These are phyloP conservation scores for Rhodotorula sp. DNA, from an alignment of 1,284 basidiomycete genomes.

Conservation along the genomic window DNA sequence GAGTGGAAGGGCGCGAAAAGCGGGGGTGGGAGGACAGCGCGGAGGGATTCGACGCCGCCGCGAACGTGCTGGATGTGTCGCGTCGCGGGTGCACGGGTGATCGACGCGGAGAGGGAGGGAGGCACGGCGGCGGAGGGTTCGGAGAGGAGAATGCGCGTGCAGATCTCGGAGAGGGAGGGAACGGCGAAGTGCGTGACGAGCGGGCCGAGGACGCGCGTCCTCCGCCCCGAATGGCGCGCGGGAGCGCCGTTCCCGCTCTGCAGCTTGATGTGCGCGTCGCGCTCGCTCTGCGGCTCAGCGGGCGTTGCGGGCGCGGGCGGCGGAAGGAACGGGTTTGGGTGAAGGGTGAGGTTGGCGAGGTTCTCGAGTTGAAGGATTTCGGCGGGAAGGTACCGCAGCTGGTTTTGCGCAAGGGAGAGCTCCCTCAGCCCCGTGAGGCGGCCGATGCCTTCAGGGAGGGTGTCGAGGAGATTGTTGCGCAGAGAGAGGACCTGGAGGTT, in stretches of 20 bases:
- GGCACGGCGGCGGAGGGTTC: background rate
- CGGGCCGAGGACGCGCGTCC: slow-evolving; percentile 26
- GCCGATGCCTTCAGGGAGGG: slow-evolving; percentile 39
- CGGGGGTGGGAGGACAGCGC: slow-evolving; percentile 9
- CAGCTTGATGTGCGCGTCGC: too few species aligned
- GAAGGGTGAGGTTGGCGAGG: slow-evolving; percentile 22
- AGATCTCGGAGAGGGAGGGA: slow-evolving; percentile 29
- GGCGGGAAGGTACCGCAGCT: slow-evolving; percentile 41
- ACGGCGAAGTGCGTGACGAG: slow-evolving; percentile 20
- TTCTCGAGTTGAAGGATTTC: slow-evolving; percentile 40
- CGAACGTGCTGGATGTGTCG: background rate
- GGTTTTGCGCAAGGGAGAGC: slow-evolving; percentile 37
- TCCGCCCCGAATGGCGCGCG: background rate
- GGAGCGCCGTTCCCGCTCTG: background rate
- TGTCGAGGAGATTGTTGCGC: slow-evolving; percentile 34
- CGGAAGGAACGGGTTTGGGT: slow-evolving; percentile 31
- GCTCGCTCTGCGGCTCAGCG: background rate
- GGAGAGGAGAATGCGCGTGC: slow-evolving; percentile 32
- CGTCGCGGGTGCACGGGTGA: background rate
- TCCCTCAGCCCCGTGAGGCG: slow-evolving; percentile 33
- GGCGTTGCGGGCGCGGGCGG: slow-evolving; percentile 11
- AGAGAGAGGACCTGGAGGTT: slow-evolving; percentile 39
- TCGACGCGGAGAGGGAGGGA: slow-evolving; percentile 9
- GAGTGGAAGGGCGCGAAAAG: slow-evolving; percentile 33
- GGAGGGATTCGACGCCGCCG: slow-evolving; percentile 1